A percentile compares a stretch with the other conserved stretches of the same genome.
phyloP scores from a whole-genome alignment of 176 grass and related monocot genomes.

The Pontederia crassipes region DNA sequence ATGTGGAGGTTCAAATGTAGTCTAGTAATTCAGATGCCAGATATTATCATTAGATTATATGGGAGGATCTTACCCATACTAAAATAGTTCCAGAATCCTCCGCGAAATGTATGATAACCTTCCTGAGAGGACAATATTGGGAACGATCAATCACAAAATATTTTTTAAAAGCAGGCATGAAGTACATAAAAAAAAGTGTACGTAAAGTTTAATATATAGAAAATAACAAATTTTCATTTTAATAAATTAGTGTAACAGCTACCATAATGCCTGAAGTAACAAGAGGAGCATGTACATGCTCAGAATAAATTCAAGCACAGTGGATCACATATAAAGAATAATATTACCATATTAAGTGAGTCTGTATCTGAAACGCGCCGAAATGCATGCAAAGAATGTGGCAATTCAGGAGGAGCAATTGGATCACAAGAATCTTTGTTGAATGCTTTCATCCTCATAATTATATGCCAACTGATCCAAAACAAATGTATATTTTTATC shows the following conservation, averaged over 20 bases:
- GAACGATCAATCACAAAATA: neutral
- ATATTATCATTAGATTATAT: slow-evolving; percentile 13
- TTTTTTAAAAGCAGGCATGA: neutral
- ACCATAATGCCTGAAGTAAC: neutral
- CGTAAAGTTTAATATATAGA: too few relatives aligned
- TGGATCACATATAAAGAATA: neutral
- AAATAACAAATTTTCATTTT: too few relatives aligned
- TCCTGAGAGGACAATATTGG: slow-evolving; percentile 47
- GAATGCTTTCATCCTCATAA: slow-evolving; percentile 76
- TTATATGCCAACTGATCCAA: slow-evolving; percentile 80
- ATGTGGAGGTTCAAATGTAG: neutral
- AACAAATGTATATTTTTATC: neutral
- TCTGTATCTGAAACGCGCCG: slow-evolving; percentile 61
- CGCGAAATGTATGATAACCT: slow-evolving; percentile 71
- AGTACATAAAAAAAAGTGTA: neutral
- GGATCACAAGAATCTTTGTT: slow-evolving; percentile 69
- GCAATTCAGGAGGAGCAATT: slow-evolving; percentile 78
- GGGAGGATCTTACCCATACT: slow-evolving; percentile 59
- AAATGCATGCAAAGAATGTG: slow-evolving; percentile 82
- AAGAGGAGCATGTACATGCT: neutral
- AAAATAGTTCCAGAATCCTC: slow-evolving; percentile 97
- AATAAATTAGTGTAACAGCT: too few relatives aligned
- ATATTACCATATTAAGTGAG: slow-evolving; percentile 68
- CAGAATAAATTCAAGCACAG: too few relatives aligned
- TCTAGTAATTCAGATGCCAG: neutral